These are phyloP conservation scores for Colletotrichum navitas DNA, from an alignment of 2,329 filamentous ascomycete species.

Conservation along the genomic window DNA sequence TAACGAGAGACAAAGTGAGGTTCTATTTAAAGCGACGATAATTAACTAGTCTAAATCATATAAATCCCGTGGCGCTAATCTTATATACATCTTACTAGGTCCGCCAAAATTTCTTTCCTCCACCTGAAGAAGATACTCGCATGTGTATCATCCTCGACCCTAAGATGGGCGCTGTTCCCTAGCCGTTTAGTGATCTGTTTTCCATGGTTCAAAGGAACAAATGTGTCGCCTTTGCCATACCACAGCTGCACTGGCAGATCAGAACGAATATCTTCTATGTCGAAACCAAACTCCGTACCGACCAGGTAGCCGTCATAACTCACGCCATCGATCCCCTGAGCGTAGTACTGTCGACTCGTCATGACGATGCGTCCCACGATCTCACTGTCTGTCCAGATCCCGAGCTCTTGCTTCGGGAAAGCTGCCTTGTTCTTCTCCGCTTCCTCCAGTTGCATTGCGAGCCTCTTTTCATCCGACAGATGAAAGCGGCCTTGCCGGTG, in stretches of 20 bases:
- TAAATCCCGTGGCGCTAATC: too few species aligned
- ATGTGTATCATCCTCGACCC: conserved; percentile 40
- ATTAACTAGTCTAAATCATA: not conserved
- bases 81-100: conserved; percentile 10
- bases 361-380: conserved; percentile 32
- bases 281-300: conserved; percentile 37
- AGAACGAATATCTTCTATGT: conserved; percentile 30
- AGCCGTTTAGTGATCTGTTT: conserved; percentile 35
- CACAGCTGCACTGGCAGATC: conserved; percentile 33
- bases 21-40: not conserved
- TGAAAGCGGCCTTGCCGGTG: conserved; percentile 16
- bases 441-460: conserved; percentile 19
- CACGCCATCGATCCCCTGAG: conserved; percentile 36
- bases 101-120: conserved; percentile 24
- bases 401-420: conserved; percentile 16
- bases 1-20: not conserved
- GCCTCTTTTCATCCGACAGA: conserved; percentile 27
- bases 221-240: conserved; percentile 36
- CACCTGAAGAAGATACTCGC: conserved; percentile 37
- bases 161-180: conserved; percentile 16
- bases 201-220: conserved; percentile 36
- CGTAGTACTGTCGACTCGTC: conserved; percentile 32
- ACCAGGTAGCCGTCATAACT: conserved; percentile 29
- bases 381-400: conserved; percentile 27
- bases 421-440: conserved; percentile 28